Evolutionary conservation across 306 rosid species (phyloP).

Genomic region (Phaseolus lunatus): DNA sequence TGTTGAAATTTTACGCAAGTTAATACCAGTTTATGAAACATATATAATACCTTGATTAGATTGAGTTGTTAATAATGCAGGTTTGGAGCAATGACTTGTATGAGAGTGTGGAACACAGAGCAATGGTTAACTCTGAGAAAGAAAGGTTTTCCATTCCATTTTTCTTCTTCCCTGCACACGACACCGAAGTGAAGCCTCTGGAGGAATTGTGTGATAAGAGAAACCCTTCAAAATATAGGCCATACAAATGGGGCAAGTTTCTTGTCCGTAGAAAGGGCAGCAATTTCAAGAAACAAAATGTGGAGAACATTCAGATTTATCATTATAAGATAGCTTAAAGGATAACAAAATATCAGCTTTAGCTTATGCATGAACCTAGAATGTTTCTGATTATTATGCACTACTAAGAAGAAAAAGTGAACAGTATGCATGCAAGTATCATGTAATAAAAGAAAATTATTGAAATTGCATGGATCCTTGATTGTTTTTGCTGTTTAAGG

Average conservation of each 20-base stretch:
- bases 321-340: conserved; percentile 41
- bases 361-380: background rate
- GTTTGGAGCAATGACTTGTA: conserved; percentile 88
- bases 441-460: background rate
- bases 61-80: conserved; percentile 44
- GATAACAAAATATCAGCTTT: background rate
- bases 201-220: conserved; percentile 57
- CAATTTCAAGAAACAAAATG: conserved; percentile 58
- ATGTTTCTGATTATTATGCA: background rate
- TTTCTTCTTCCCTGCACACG: conserved; percentile 61
- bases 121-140: conserved; percentile 62
- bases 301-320: conserved; percentile 57
- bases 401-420: background rate
- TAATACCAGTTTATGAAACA: no score
- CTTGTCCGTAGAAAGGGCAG: conserved; percentile 37
- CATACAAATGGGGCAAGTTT: conserved; percentile 72
- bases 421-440: background rate
- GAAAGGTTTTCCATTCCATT: conserved; percentile 75
- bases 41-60: background rate
- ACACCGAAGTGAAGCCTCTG: conserved; percentile 63
- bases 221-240: conserved; percentile 58
- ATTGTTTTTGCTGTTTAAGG: background rate
- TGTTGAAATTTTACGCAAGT: no score
- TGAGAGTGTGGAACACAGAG: conserved; percentile 85
- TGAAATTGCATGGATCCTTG: background rate